Evolutionary conservation across 805 yeast genomes (phyloP), one percentile per base, ranked within the genome.

Genomic region (Barnettozyma pratensis): DNA sequence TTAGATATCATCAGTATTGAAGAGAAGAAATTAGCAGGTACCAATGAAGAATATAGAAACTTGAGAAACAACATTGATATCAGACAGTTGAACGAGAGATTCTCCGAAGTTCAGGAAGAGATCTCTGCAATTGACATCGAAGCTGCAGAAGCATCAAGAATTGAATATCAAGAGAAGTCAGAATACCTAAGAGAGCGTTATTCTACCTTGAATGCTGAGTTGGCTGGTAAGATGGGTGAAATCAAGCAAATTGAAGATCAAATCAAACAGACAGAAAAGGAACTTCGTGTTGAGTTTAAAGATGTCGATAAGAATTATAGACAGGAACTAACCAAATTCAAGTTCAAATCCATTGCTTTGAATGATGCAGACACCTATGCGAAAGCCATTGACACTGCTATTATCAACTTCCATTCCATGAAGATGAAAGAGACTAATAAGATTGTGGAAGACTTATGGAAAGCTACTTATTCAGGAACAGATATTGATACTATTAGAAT

Each of bases 381-480:
- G 9, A 87, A 81, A 58, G 96, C 96, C 0, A 72, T 95, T 41
- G 99, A 94, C 61, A 80, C 79, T 53, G 96, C 98, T 0, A 92
- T 94, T 42, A 91, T 94, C 96, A 83, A 83, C 59, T 92, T 81
- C 62, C 99, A 94, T 65, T 78, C 87, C 49, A 68, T 85, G 51
- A 94, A 94, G 63, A 94, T 94, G 99, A 81, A 81, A 57, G 96
- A 90, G 57, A 89, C 92, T 57, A 94, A 94, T 67, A 73, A 85
- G 51, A 85, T 89, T 34, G 72, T 94, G 41, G 94, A 88, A 58
- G 97, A 91, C 59, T 68, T 94, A 39, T 94, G 99, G 99, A 87
- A 88, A 54, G 80, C 79, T 44, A 94, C 99, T 0, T 94, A 94
- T 61, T 85, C 85, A 54, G 99, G 99, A 2, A 85, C 97, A 2